Evolutionary conservation across 305 asterid species (phyloP), one percentile per base, ranked within the genome.

Genomic region (Vinca major): DNA sequence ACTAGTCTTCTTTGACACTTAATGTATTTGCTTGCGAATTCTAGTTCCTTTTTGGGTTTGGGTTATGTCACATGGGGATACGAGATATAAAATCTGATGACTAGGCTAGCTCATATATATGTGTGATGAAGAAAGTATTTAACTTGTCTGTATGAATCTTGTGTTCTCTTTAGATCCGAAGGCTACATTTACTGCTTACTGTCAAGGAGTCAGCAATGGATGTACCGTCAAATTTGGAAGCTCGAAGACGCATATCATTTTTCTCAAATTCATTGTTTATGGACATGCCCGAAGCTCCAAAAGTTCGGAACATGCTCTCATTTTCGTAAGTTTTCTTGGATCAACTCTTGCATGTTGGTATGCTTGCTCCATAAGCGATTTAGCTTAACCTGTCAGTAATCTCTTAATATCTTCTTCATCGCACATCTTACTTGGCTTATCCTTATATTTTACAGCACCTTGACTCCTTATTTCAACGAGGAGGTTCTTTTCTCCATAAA

Each of bases 191-290:
- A 68, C 83, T 93, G 72, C 97, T 93, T 40, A 93, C 97, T 0
- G 97, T 83, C 64, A 93, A 90, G 84, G 99, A 93, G 79, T 90
- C 99, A 4, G 97, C 99, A 47, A 93, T 93, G 99, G 99, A 93
- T 69, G 97, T 93, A 57, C 99, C 99, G 19, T 83, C 96, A 65
- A 93, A 93, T 79, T 66, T 93, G 76, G 99, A 90, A 76, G 99
- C 99, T 71, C 89, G 83, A 75, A 83, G 99, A 75, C 99, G 99
- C 75, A 89, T 93, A 70, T 87, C 99, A 43, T 93, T 90, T 79
- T 93, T 93, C 87, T 88, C 99, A 75, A 93, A 93, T 85, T 93
- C 99, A 39, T 75, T 93, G 84, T 93, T 90, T 72, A 93, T 93
- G 99, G 99, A 87, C 78, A 93, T 93, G 99, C 99, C 99, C 77